Conservation (phyloP, 2,329 filamentous ascomycete species). For the Aspergillus sp. region DNA sequence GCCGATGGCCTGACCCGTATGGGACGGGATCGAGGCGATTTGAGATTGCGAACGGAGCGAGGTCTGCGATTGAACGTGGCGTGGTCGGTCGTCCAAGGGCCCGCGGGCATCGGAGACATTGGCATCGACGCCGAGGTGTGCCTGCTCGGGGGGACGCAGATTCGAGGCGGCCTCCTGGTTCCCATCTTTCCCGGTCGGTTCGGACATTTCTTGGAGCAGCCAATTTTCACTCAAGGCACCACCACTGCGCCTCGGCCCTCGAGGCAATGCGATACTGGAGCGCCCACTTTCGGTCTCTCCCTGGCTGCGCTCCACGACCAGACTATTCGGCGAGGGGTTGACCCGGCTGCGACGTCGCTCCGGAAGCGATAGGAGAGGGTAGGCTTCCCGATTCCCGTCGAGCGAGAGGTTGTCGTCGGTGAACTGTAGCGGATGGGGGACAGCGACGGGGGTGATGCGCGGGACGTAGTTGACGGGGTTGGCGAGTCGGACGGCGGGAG, state of each 20-base stretch:
- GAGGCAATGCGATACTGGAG: slow-evolving; percentile 54
- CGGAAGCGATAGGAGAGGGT: slow-evolving; percentile 57
- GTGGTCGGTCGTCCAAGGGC: slow-evolving; percentile 26
- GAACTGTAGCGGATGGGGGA: slow-evolving; percentile 33
- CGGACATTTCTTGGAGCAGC: slow-evolving; percentile 25
- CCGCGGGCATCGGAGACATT: slow-evolving; percentile 9
- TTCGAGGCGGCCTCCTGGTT: slow-evolving; percentile 24
- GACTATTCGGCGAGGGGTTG: slow-evolving; percentile 46
- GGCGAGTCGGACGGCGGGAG: slow-evolving; percentile 55
- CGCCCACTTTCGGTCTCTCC: slow-evolving; percentile 48
- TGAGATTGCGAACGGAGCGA: slow-evolving; percentile 43
- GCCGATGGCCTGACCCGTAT: slow-evolving; percentile 31
- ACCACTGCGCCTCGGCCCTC: slow-evolving; percentile 38
- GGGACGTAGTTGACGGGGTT: slow-evolving; percentile 63
- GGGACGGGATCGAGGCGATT: slow-evolving; percentile 39
- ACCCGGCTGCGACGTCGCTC: slow-evolving; percentile 56
- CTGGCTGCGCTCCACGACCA: slow-evolving; percentile 49
- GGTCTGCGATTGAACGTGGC: slow-evolving; percentile 40
- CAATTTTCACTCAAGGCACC: slow-evolving; percentile 23
- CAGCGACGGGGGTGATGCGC: slow-evolving; percentile 49
- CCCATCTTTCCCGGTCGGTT: slow-evolving; percentile 24
- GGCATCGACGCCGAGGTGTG: slow-evolving; percentile 26
- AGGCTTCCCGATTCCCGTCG: slow-evolving; percentile 46
- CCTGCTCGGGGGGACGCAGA: slow-evolving; percentile 29
- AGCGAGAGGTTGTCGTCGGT: slow-evolving; percentile 36